phyloP scores from a whole-genome alignment of 2,329 filamentous ascomycete genomes.

The Chalara sp. region DNA sequence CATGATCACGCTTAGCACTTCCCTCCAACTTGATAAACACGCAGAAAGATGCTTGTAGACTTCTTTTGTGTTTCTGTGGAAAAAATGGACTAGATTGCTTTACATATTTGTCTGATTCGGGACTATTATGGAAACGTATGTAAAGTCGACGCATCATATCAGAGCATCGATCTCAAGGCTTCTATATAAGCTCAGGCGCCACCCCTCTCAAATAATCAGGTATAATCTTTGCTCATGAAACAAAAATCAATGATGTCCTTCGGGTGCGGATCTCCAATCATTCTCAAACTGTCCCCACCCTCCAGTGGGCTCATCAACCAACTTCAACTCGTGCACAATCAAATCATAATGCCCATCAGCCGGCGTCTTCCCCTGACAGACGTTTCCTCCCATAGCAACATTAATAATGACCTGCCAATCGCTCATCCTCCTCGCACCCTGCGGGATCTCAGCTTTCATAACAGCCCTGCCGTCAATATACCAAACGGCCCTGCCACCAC shows the following conservation, averaged over 20 bases:
- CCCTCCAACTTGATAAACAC: too few species aligned
- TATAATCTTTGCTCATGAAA: not conserved
- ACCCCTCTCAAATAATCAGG: not conserved
- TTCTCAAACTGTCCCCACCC: slow-evolving; percentile 48
- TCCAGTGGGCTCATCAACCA: slow-evolving; percentile 45
- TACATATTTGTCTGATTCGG: too few species aligned
- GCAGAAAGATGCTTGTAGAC: too few species aligned
- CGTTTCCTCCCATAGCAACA: slow-evolving; percentile 56
- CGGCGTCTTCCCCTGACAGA: slow-evolving; percentile 45
- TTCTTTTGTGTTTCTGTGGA: too few species aligned
- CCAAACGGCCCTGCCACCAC: slow-evolving; percentile 45
- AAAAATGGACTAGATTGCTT: too few species aligned
- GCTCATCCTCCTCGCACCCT: slow-evolving; percentile 45
- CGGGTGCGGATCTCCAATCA: slow-evolving; percentile 34
- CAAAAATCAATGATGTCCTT: slow-evolving; percentile 2
- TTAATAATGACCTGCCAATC: slow-evolving; percentile 52
- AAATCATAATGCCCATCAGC: slow-evolving; percentile 49
- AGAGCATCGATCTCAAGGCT: too few species aligned
- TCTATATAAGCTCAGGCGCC: too few species aligned
- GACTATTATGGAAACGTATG: too few species aligned
- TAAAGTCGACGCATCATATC: too few species aligned
- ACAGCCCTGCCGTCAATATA: slow-evolving; percentile 50
- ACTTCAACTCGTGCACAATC: slow-evolving; percentile 43
- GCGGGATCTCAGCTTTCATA: slow-evolving; percentile 48
- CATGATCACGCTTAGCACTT: too few species aligned